Evolutionary conservation across 176 grass and related monocot genomes (phyloP).

Genomic region (Hyparrhenia diplandra): DNA sequence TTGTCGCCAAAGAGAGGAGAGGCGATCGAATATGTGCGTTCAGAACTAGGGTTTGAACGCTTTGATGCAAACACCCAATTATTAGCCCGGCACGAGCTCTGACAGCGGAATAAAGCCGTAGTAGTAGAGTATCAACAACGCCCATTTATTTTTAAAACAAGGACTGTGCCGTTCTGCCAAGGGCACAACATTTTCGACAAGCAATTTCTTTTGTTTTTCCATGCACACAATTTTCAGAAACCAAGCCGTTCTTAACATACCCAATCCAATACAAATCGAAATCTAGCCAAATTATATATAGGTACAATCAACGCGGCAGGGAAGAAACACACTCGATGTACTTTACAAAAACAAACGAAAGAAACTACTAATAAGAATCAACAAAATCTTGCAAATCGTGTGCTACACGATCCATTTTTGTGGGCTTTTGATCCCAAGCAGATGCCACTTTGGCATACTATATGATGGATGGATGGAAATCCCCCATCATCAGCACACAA

Average conservation of each 20-base stretch:
- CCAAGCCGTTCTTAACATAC: neutral
- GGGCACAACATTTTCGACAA: neutral
- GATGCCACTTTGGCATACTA: slow-evolving; percentile 20
- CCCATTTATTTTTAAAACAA: slow-evolving; percentile 1
- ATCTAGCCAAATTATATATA: neutral
- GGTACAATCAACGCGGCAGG: neutral
- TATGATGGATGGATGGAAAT: slow-evolving; percentile 8
- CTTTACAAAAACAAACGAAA: slow-evolving; percentile 37
- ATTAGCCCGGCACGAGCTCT: slow-evolving; percentile 12
- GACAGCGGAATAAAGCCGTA: slow-evolving; percentile 35
- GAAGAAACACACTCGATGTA: neutral
- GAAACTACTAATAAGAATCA: slow-evolving; percentile 4
- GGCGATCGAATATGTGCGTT: too few species aligned
- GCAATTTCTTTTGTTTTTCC: too few species aligned
- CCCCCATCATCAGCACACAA: slow-evolving; percentile 16
- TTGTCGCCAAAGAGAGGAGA: too few species aligned
- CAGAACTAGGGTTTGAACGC: too few species aligned
- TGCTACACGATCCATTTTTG: slow-evolving; percentile 8
- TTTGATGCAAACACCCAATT: slow-evolving; percentile 13
- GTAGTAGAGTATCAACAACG: neutral
- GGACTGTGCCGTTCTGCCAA: neutral
- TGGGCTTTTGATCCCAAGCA: neutral
- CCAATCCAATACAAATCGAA: neutral
- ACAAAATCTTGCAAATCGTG: slow-evolving; percentile 41
- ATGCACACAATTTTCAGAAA: neutral